Evolutionary conservation across 2,329 filamentous ascomycete species (phyloP).

Genomic region (Epichloe gansuensis): DNA sequence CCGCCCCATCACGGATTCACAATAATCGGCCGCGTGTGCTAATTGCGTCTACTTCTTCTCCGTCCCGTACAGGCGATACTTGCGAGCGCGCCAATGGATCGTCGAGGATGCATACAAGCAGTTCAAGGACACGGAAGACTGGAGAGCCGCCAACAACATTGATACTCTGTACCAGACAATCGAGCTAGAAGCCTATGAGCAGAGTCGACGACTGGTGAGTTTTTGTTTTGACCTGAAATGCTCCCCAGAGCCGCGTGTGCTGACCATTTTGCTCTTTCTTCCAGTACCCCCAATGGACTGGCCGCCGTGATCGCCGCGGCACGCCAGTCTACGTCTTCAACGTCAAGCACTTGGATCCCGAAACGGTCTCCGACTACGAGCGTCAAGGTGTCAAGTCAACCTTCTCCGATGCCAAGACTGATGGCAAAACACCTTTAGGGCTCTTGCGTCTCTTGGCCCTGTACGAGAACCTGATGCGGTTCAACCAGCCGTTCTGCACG

Average conservation of each 20-base stretch:
- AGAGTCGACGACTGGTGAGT: constrained; percentile 61
- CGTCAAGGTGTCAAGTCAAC: constrained; percentile 45
- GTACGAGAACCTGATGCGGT: constrained; percentile 85
- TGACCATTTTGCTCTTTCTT: background rate
- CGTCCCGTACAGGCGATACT: constrained; percentile 52
- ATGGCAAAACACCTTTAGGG: constrained; percentile 58
- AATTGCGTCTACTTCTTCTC: constrained; percentile 4
- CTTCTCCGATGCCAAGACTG: constrained; percentile 48
- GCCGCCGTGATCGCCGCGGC: constrained; percentile 76
- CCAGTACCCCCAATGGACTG: constrained; percentile 91
- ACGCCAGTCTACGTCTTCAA: constrained; percentile 90
- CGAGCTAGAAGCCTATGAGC: constrained; percentile 72
- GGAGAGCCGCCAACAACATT: constrained; percentile 69
- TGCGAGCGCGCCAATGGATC: constrained; percentile 74
- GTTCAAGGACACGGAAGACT: constrained; percentile 80
- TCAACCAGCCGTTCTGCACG: constrained; percentile 75
- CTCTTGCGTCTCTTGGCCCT: constrained; percentile 80
- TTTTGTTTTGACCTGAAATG: background rate
- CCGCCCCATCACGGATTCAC: too few species aligned
- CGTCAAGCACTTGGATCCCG: constrained; percentile 70
- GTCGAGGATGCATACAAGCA: constrained; percentile 67
- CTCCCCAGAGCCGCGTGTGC: background rate
- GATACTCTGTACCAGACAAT: constrained; percentile 76
- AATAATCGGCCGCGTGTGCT: background rate
- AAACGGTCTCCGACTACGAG: constrained; percentile 70